Percentiles rank a stretch among this genome's conserved stretches.
Evolutionary conservation across 2,329 filamentous ascomycete genomes (phyloP).

Genomic region (Samsoniella hepiali): DNA sequence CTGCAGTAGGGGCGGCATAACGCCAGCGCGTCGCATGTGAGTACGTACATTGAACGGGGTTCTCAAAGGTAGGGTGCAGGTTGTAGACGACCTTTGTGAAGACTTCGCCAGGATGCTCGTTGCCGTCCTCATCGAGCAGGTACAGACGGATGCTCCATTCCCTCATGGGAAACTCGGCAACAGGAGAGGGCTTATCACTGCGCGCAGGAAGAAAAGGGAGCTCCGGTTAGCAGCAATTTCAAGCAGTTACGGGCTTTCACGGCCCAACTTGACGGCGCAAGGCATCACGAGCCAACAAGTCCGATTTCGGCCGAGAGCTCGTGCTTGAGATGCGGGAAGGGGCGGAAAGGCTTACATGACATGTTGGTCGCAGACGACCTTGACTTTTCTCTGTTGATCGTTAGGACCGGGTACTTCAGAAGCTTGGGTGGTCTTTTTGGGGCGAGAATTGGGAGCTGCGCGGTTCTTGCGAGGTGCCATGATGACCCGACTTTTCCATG

Average conservation of each 20-base stretch:
- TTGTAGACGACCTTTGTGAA: conserved; percentile 94
- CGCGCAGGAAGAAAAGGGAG: conserved; percentile 16
- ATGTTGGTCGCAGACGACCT: conserved; percentile 88
- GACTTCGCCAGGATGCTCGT: conserved; percentile 75
- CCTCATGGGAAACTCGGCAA: conserved; percentile 89
- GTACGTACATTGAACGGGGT: conserved; percentile 76
- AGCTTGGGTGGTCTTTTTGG: neutral
- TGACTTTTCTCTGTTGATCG: conserved; percentile 73
- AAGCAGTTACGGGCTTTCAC: neutral
- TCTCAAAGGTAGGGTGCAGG: conserved; percentile 89
- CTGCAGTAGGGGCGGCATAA: neutral
- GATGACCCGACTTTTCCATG: neutral
- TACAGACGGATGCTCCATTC: conserved; percentile 86
- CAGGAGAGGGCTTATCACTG: conserved; percentile 74
- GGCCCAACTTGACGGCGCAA: neutral
- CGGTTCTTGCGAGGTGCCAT: conserved; percentile 17
- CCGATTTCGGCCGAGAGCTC: neutral
- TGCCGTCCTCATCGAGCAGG: conserved; percentile 80
- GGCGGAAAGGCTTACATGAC: conserved; percentile 64
- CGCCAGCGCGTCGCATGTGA: neutral
- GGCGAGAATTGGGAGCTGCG: conserved; percentile 4
- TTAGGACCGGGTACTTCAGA: conserved; percentile 26
- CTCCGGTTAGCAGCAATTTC: neutral
- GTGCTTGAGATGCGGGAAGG: conserved; percentile 13
- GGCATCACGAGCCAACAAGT: neutral